Base-by-base conservation (phyloP, 768 basidiomycete species). In the Epithele typhae region DNA sequence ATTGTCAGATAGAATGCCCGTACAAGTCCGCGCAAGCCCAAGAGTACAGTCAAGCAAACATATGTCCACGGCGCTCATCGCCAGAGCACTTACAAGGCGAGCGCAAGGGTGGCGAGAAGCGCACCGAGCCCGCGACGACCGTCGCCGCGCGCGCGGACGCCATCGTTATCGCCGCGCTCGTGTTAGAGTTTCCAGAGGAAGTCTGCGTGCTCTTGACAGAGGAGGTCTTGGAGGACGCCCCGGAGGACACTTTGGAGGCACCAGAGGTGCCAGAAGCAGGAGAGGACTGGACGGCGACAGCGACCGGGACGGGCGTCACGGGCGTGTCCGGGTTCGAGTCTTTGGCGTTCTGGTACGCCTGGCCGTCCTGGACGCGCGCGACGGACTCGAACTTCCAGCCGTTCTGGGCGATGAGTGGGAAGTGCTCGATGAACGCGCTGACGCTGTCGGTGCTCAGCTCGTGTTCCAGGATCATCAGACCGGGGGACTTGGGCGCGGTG, bases 391-490 rank as follows among this genome's bases (percentile, higher is more conserved):
- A 69, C 25, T 75, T 74, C 93, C 93, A 97, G 10, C 82, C 83
- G 54, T 82, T 80, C 4, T 71, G 55, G 51, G 71, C 68, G 64
- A 92, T 81, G 32, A 78, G 49, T 3, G 84, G 81, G 62, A 75
- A 89, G 7, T 76, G 75, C 33, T 68, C 65, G 0, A 84, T 79
- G 66, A 93, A 94, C 3, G 79, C 78, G 27, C 70, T 54, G 18
- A 92, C 82, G 25, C 83, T 70, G 52, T 69, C 61, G 34, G 76
- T 66, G 25, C 73, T 75, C 19, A 84, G 68, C 66, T 96, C 93
- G 64, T 97, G 94, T 62, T 95, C 86, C 48, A 96, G 74, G 45
- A 90, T 72, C 50, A 91, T 72, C 19, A 94, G 75, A 27, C 94
- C 94, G 3, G 89, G 84, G 8, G 64, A 68, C 62, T 92, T 91